phyloP scores from a whole-genome alignment of 225 moss, liverwort and hornwort species.

The Antitrichia curtipendula region DNA sequence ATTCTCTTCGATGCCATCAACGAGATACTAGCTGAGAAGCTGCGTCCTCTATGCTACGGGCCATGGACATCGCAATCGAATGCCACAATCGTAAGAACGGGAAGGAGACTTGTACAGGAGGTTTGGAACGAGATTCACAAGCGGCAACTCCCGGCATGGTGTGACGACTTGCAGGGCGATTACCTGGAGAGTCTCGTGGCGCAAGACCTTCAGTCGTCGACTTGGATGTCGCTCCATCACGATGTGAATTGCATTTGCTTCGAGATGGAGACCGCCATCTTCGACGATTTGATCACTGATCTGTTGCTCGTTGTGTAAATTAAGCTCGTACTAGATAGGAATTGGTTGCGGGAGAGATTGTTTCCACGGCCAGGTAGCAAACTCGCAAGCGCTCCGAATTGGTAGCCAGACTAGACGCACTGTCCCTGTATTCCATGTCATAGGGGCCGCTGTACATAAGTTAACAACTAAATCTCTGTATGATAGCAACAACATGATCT shows the following conservation, averaged over 20 bases:
- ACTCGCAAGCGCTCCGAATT: neutral
- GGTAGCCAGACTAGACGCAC: neutral
- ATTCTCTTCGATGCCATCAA: conserved; percentile 61
- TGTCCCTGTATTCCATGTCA: neutral
- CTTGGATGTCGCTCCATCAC: conserved; percentile 26
- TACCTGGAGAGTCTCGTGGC: conserved; percentile 53
- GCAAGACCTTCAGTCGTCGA: conserved; percentile 21
- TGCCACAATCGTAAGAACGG: neutral
- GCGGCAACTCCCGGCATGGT: conserved; percentile 5
- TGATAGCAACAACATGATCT: neutral
- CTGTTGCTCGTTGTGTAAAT: neutral
- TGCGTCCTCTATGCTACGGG: conserved; percentile 27
- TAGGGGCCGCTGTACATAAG: neutral
- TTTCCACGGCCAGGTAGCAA: neutral
- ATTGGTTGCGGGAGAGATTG: neutral
- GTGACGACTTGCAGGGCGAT: conserved; percentile 26
- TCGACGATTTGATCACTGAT: conserved; percentile 10
- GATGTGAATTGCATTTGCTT: conserved; percentile 28
- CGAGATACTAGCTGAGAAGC: conserved; percentile 33
- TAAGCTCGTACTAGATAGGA: neutral
- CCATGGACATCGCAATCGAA: conserved; percentile 27
- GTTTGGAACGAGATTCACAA: conserved; percentile 2
- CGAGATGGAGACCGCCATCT: conserved; percentile 39
- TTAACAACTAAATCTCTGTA: neutral
- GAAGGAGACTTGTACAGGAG: neutral